A percentile compares a stretch with the other conserved stretches of the same genome.
Conservation (phyloP, 352 stramenopile species). For the Pythium guiyangense region DNA sequence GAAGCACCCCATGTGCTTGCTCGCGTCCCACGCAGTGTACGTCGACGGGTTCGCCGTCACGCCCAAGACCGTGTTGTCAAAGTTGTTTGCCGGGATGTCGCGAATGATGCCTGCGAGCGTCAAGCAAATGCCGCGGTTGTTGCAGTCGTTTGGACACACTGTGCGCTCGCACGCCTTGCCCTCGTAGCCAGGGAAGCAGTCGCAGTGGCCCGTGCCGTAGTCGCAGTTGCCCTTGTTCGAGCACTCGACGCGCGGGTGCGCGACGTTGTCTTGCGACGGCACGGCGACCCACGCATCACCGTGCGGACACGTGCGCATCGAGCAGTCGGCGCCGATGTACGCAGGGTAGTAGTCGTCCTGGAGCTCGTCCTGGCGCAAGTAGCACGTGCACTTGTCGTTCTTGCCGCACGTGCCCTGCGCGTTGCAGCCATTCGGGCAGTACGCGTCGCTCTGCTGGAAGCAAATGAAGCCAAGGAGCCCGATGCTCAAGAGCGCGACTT, state of each 20-base stretch:
- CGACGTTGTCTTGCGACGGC: conserved; percentile 58
- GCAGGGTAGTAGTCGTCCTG: conserved; percentile 36
- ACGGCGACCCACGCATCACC: conserved; percentile 61
- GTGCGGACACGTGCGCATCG: conserved; percentile 68
- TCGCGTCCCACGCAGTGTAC: conserved; percentile 88
- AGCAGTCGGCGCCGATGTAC: conserved; percentile 76
- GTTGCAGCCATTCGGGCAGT: conserved; percentile 84
- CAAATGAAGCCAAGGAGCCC: background rate
- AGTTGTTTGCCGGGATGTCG: conserved; percentile 6
- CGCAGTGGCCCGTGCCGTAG: conserved; percentile 85
- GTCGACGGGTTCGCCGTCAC: background rate
- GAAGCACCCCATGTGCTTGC: conserved; percentile 93
- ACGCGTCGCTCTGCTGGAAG: conserved; percentile 21
- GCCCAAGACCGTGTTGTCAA: too few relatives aligned
- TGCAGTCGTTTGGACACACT: conserved; percentile 95
- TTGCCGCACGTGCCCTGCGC: conserved; percentile 81
- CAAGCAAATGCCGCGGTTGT: conserved; percentile 90
- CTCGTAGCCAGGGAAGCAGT: conserved; percentile 88
- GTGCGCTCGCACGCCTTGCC: conserved; percentile 90
- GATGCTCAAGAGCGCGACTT: background rate
- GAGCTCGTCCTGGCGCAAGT: conserved; percentile 64
- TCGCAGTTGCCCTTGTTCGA: conserved; percentile 93
- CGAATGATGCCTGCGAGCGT: conserved; percentile 84
- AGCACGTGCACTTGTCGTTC: conserved; percentile 92
- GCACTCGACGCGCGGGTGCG: conserved; percentile 87